Base-by-base conservation (phyloP, 2,329 filamentous ascomycete genomes). In the Apiospora rasikravindrae region DNA sequence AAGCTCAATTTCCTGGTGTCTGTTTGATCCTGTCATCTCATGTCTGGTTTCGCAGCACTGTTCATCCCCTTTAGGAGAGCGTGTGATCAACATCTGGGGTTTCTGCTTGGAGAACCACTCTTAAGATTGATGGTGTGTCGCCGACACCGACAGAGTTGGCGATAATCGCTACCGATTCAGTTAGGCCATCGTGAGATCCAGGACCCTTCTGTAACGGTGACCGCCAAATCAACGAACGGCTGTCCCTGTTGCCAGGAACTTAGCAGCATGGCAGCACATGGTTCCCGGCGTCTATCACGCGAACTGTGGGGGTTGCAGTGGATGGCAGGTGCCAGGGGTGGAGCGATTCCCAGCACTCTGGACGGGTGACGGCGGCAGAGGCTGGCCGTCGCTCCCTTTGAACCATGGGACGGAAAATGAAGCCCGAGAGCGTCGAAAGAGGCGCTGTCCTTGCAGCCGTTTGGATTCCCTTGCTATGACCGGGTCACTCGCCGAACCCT, bases 271-370 rank as follows among this genome's bases (percentile, higher is more conserved):
- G 44, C 44, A 47, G 22, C 4, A 11, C 33, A 37, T 37, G 7
- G 47, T 7, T 19, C 53, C 51, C 51, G 26, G 26, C 51, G 51
- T 6, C 19, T 26, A 57, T 57, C 51, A 57, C 26, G 51, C 51
- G 13, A 57, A 33, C 51, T 57, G 26, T 57, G 51, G 51, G 51
- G 51, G 51, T 61, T n/a, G 53, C 53, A 61, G 53, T 61, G 53
- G 53, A 61, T 22, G 53, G 53, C 53, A 61, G 53, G 53, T 37
- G 7, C 33, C n/a, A n/a, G 13, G 14, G 53, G 26, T 16, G 2
- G 26, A 29, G 26, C 53, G 16, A 61, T 37, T 61, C 53, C 53
- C 53, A 61, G 53, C 53, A 37, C 6, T 5, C 11, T 10, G 53
- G 53, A 19, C 29, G 19, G 29, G 26, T n/a, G 53, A 37, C 53